Base-by-base conservation (phyloP, 2,329 filamentous ascomycete genomes). In the Epichloe sp. region DNA sequence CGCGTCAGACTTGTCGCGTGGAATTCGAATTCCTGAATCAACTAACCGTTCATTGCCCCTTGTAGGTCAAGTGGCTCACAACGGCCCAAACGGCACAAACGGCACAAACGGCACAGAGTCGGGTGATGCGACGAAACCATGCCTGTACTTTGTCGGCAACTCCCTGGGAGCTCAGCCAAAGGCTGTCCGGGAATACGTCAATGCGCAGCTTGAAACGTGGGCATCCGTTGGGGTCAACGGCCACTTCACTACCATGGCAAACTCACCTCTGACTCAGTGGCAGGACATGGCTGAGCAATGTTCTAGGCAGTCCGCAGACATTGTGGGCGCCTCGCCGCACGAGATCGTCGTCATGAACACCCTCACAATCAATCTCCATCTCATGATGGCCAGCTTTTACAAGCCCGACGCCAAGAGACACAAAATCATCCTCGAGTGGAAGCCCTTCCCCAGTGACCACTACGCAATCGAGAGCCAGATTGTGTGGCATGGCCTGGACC, bases 291-390 rank as follows among this genome's bases (percentile, higher is more conserved):
- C 90, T 40, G 86, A 86, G 55, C 80, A 82, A 52, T 83, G 86
- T 35, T 80, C 86, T 31, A 73, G 73, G 48, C 76, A 83, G 60
- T 86, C 85, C 61, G 79, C 85, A 2, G 80, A 79, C 34, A 72
- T 95, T 17, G 83, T 95, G 11, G 89, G 89, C 17, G 86, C 87
- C 0, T 70, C 77, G 2, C 69, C 81, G 1, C 74, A 74, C 49
- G 88, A 95, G 68, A 82, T 95, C 15, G 87, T 88, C 49, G 79
- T 90, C 47, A 95, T 95, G 89, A 87, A 89, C 63, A 90, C 86
- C 0, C 68, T 95, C 60, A 95, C 87, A 2, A 80, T 77, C 21
- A 94, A 94, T 64, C 65, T 95, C 53, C 88, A 95, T 65, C 67
- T 94, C 15, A 71, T 93, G 60, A 82, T 95, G 82, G 83, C 85